Evolutionary conservation across 2,329 filamentous ascomycete genomes (phyloP), one percentile per base, ranked within the genome.

Genomic region (Cladosporium sp.): DNA sequence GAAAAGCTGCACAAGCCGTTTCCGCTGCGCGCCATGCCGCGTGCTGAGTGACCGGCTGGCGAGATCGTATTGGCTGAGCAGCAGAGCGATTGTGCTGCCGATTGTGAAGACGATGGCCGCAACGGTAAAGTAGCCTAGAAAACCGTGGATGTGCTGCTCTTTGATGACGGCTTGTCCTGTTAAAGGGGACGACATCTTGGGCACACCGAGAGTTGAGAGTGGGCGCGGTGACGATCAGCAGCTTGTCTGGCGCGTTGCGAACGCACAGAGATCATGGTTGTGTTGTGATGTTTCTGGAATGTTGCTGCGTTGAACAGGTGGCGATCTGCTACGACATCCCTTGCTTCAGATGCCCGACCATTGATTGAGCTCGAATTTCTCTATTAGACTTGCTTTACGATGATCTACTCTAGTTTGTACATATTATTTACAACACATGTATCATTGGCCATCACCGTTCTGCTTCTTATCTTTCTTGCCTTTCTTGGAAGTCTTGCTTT

Each of bases 391-490:
- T 5, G 2, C 17, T 8, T 15, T 30, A 30, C 15, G 11, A 47
- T 1, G 1, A 1, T 47, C 43, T 50, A 50, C 15, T 50, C 47
- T 50, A 50, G n/a, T 17, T 20, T 51, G 30, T 39, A 51, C 36
- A 39, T 22, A 36, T 12, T 6, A 15, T 50, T 22, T 50, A 50
- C 47, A 9, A 34, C 30, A 34, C 30, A 37, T 20, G 14, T 36
- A 50, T 17, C 8, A n/a, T 15, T 36, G 19, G 34, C 17, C 47
- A 50, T n/a, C 19, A 9, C 28, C 28, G 15, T 50, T 36, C 47
- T 50, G 28, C 47, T 39, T 49, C 17, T 47, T 49, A 2, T 56
- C 30, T 19, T 56, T 28, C 54, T 30, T 30, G n/a, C 60, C 57
- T 36, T 52, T 49, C 45, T 49, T 51, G 11, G 28, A 30, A 39